Base-by-base conservation (phyloP, 352 stramenopile species). In the Pythium sukuiense region DNA sequence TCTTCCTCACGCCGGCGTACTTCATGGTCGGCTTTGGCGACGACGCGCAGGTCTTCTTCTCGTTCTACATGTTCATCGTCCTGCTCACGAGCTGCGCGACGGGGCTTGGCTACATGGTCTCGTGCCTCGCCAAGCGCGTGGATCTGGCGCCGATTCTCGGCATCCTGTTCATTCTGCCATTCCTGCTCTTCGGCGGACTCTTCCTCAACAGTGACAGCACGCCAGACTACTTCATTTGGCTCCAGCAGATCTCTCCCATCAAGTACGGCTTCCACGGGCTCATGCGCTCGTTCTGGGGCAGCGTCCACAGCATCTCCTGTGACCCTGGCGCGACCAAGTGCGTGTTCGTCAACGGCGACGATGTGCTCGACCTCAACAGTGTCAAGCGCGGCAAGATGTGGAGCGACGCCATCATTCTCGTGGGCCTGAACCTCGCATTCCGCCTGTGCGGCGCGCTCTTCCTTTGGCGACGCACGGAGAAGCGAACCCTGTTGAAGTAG, bases 141-240 rank as follows among this genome's bases (percentile, higher is more conserved):
- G 67, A 81, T 8, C 8, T 81, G 41, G 70, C 68, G 18, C 72
- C 70, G 26, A 76, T 81, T 20, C 16, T 81, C 14, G 72, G 71
- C 13, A 72, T 79, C 29, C 43, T 81, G 16, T 69, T 73, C 27
- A 65, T 76, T 18, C 53, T 81, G 20, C 74, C 74, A 0, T 77
- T 74, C 59, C 20, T 78, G 12, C 60, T 81, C 41, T 81, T 81
- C 61, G 74, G 74, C 54, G 74, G 74, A 18, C 61, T 81, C 6
- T 78, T 81, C 62, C 52, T 81, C 50, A 81, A 81, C 52, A 61
- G 56, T n/a, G 63, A 79, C 64, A 67, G 49, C 50, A 72, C 65
- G 2, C 74, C 74, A 9, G 71, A 70, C 41, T 81, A 76, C 68
- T 79, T 81, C 46, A 72, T 70, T 35, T 81, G 74, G 74, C 57